These are phyloP conservation scores for Skeletonema potamos DNA, from an alignment of 108 stramenopile species.

Conservation along the genomic window DNA sequence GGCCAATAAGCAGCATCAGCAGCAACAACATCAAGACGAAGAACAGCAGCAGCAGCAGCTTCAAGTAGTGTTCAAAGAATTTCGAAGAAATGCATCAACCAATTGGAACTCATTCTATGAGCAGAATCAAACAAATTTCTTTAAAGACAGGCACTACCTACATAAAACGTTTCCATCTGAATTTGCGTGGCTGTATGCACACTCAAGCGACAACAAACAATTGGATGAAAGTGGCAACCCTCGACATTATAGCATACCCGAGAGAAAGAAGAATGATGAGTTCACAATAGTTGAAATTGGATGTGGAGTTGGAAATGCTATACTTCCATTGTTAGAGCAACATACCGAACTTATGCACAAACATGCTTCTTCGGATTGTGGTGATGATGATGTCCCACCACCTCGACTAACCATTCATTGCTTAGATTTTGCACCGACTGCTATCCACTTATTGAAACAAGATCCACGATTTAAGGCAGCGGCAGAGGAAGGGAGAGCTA, in stretches of 20 bases:
- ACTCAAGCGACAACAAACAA: neutral
- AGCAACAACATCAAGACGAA: neutral
- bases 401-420: constrained; percentile 33
- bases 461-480: constrained; percentile 58
- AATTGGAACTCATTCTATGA: constrained; percentile 83
- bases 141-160: constrained; percentile 89
- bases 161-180: constrained; percentile 75
- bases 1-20: neutral
- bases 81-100: constrained; percentile 33
- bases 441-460: constrained; percentile 58
- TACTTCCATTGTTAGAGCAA: constrained; percentile 65
- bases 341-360: constrained; percentile 22
- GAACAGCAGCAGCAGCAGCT: neutral
- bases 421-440: constrained; percentile 65
- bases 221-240: neutral
- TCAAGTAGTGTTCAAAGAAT: constrained; percentile 7
- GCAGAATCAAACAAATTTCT: constrained; percentile 70
- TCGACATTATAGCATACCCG: constrained; percentile 1
- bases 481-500: constrained; percentile 32
- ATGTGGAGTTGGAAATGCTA: constrained; percentile 89
- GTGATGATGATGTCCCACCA: neutral
- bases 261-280: neutral
- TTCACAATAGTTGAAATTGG: constrained; percentile 77
- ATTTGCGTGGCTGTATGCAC: constrained; percentile 45
- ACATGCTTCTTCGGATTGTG: neutral